Conservation (phyloP, 179 eudicot species). For the Beta lomatogona region DNA sequence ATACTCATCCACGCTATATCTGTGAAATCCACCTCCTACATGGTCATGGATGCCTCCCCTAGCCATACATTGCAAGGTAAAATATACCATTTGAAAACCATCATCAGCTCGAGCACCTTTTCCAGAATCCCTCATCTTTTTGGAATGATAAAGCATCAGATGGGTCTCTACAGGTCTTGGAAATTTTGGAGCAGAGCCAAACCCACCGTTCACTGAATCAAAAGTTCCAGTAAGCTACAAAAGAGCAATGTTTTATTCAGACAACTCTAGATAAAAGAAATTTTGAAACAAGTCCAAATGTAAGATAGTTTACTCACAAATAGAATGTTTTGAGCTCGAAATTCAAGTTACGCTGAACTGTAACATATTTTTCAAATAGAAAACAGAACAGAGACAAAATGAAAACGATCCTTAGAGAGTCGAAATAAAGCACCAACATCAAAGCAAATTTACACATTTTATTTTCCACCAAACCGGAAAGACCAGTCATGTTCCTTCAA, state of each 20-base stretch:
- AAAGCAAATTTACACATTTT: too few species aligned
- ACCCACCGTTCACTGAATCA: slow-evolving; percentile 81
- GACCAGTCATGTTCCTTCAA: too few species aligned
- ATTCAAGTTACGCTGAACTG: too few species aligned
- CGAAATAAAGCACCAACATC: too few species aligned
- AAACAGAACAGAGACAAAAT: too few species aligned
- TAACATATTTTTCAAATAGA: too few species aligned
- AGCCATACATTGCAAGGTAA: slow-evolving; percentile 80
- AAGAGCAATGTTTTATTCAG: neutral
- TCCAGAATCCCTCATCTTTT: slow-evolving; percentile 56
- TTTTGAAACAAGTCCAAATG: too few species aligned
- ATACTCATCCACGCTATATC: slow-evolving; percentile 96
- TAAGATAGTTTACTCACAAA: too few species aligned
- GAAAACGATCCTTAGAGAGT: too few species aligned
- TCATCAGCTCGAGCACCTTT: slow-evolving; percentile 54
- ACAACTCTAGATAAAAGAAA: neutral
- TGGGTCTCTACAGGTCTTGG: slow-evolving; percentile 93
- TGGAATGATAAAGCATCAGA: slow-evolving; percentile 69
- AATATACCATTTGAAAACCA: slow-evolving; percentile 60
- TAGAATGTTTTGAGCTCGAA: too few species aligned
- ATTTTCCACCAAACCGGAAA: too few species aligned
- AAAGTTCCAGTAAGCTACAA: slow-evolving; percentile 66
- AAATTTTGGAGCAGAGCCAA: slow-evolving; percentile 90
- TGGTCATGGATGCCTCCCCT: slow-evolving; percentile 96
- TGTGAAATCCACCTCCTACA: slow-evolving; percentile 93